Conservation (phyloP, 1,284 basidiomycete genomes). For the Melampsora americana region DNA sequence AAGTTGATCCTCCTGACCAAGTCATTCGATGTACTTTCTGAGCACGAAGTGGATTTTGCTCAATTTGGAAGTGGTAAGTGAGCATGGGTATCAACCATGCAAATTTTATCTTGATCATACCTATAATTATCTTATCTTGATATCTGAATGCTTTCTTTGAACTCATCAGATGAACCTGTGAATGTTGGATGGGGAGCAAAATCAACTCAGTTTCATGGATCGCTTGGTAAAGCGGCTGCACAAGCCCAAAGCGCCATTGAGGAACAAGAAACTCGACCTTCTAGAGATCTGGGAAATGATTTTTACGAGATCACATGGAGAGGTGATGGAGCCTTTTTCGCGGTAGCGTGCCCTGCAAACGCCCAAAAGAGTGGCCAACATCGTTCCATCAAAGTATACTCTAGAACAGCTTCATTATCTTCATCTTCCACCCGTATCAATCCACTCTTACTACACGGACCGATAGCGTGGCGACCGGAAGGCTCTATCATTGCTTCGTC, state of each 20-base stretch:
- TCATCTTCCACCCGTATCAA: slow-evolving; percentile 75
- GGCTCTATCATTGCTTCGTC: slow-evolving; percentile 82
- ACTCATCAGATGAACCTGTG: slow-evolving; percentile 29
- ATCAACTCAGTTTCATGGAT: slow-evolving; percentile 95
- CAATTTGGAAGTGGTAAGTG: slow-evolving; percentile 51
- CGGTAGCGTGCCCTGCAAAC: slow-evolving; percentile 63
- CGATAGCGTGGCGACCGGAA: slow-evolving; percentile 79
- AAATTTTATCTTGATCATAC: background rate
- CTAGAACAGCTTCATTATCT: slow-evolving; percentile 71
- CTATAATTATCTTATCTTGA: background rate
- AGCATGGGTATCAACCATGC: background rate
- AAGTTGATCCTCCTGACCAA: slow-evolving; percentile 53
- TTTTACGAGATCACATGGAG: slow-evolving; percentile 80
- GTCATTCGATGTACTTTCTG: slow-evolving; percentile 52
- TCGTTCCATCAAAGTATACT: slow-evolving; percentile 73
- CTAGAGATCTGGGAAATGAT: slow-evolving; percentile 48
- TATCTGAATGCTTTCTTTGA: background rate
- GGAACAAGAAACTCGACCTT: slow-evolving; percentile 47
- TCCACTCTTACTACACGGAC: slow-evolving; percentile 70
- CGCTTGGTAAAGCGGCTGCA: slow-evolving; percentile 82
- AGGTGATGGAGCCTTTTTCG: slow-evolving; percentile 85
- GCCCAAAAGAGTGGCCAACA: slow-evolving; percentile 47
- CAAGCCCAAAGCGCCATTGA: slow-evolving; percentile 57
- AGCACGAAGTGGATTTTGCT: slow-evolving; percentile 49
- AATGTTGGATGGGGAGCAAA: slow-evolving; percentile 81